These are phyloP conservation scores for Bromus sterilis DNA, from an alignment of 176 grass and related monocot genomes.

Conservation along the genomic window DNA sequence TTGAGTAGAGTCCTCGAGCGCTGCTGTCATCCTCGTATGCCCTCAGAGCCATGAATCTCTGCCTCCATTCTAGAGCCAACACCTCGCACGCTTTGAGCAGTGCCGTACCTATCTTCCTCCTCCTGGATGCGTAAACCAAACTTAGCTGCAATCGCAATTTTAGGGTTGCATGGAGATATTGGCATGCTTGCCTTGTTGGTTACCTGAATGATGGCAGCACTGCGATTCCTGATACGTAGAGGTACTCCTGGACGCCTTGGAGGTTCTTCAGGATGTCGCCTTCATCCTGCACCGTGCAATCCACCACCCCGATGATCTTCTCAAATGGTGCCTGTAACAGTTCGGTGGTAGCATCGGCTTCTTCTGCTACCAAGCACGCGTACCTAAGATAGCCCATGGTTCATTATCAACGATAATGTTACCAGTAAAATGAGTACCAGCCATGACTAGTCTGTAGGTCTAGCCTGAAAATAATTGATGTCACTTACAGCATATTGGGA, in stretches of 20 bases:
- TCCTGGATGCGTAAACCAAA: constrained; percentile 19
- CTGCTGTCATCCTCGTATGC: constrained; percentile 63
- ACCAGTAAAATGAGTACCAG: background rate
- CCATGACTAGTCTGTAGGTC: too few species aligned
- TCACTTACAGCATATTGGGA: too few species aligned
- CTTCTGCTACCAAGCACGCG: constrained; percentile 84
- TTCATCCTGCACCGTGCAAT: constrained; percentile 69
- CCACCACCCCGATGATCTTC: constrained; percentile 62
- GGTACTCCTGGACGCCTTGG: constrained; percentile 40
- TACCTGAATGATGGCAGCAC: constrained; percentile 71
- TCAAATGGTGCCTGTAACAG: constrained; percentile 10
- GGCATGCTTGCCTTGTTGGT: too few species aligned
- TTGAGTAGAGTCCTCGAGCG: constrained; percentile 58
- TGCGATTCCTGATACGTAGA: constrained; percentile 85
- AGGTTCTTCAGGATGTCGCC: constrained; percentile 47
- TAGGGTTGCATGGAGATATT: background rate
- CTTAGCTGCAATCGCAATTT: too few species aligned
- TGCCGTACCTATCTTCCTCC: constrained; percentile 66
- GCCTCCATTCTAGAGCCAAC: constrained; percentile 45
- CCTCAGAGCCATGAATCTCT: constrained; percentile 56
- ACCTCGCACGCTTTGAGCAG: constrained; percentile 70
- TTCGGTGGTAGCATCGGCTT: constrained; percentile 11
- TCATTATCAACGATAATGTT: background rate
- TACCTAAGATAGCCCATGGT: constrained; percentile 41
- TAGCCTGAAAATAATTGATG: too few species aligned